A percentile compares a stretch with the other conserved stretches of the same genome.
These are phyloP conservation scores for Flaveria robusta DNA, from an alignment of 129 eudicot genomes.

Conservation along the genomic window DNA sequence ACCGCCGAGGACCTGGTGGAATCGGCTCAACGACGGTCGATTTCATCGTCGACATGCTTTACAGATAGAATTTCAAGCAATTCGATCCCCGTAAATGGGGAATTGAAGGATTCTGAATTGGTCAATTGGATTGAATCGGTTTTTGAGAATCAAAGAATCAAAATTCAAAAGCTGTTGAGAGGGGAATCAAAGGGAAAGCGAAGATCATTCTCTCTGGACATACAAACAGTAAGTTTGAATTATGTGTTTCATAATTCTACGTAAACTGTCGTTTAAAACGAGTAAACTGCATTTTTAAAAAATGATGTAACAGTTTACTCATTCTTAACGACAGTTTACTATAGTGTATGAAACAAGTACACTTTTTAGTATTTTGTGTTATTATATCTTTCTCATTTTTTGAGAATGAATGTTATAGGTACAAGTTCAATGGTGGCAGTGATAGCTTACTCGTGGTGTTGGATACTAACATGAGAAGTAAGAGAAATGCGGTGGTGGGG, in stretches of 20 bases:
- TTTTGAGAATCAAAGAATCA: slow-evolving; percentile 51
- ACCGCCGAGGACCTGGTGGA: slow-evolving; percentile 64
- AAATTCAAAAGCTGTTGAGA: slow-evolving; percentile 47
- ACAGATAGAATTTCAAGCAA: slow-evolving; percentile 35
- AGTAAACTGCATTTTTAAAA: too few relatives aligned
- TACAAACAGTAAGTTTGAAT: slow-evolving; percentile 57
- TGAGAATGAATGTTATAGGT: slow-evolving; percentile 38
- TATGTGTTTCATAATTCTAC: too few relatives aligned
- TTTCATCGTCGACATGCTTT: slow-evolving; percentile 54
- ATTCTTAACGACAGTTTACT: too few relatives aligned
- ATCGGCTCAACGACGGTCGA: slow-evolving; percentile 66
- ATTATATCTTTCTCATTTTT: background rate
- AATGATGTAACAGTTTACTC: too few relatives aligned
- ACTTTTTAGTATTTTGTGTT: too few relatives aligned
- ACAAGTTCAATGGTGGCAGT: slow-evolving; percentile 93
- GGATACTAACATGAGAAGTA: slow-evolving; percentile 47
- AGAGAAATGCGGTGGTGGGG: slow-evolving; percentile 28
- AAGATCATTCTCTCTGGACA: slow-evolving; percentile 84
- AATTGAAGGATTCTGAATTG: slow-evolving; percentile 32
- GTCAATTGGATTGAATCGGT: slow-evolving; percentile 47
- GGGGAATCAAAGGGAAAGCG: slow-evolving; percentile 69
- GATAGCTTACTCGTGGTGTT: slow-evolving; percentile 71
- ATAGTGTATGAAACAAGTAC: too few relatives aligned
- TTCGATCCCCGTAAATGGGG: slow-evolving; percentile 27
- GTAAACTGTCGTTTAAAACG: too few relatives aligned